Evolutionary conservation across 2,329 filamentous ascomycete genomes (phyloP).

Genomic region (Trichoderma atroviride): DNA sequence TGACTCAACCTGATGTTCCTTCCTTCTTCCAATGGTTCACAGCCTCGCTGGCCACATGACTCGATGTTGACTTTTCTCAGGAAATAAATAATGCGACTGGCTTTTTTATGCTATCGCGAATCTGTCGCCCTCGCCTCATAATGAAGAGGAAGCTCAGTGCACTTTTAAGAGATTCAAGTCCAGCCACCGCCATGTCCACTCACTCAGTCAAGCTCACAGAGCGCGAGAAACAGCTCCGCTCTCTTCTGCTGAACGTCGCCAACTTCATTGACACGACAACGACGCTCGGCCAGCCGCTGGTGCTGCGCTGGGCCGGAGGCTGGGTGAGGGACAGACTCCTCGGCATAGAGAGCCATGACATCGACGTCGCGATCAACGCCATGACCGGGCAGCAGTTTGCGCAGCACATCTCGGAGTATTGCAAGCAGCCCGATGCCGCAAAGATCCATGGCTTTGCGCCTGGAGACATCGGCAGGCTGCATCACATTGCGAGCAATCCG

Average conservation of each 20-base stretch:
- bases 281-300: constrained; percentile 55
- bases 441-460: constrained; percentile 61
- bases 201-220: constrained; percentile 60
- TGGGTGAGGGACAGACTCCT: constrained; percentile 88
- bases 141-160: constrained; percentile 43
- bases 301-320: constrained; percentile 79
- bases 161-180: constrained; percentile 32
- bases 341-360: constrained; percentile 72
- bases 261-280: constrained; percentile 56
- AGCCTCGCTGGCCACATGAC: not conserved
- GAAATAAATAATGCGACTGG: constrained; percentile 1
- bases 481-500: constrained; percentile 89
- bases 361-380: constrained; percentile 81
- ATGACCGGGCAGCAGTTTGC: constrained; percentile 82
- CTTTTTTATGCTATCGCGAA: constrained; percentile 33
- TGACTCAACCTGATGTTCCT: not conserved
- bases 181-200: constrained; percentile 30
- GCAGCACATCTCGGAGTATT: constrained; percentile 68
- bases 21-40: not conserved
- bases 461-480: constrained; percentile 71
- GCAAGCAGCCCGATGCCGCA: constrained; percentile 61
- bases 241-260: constrained; percentile 82
- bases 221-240: constrained; percentile 71
- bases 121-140: constrained; percentile 30
- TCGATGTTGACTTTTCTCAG: not conserved